A percentile compares a stretch with the other conserved stretches of the same genome.
These are phyloP conservation scores for Alternaria ventricosa DNA, from an alignment of 2,329 filamentous ascomycete species.

Conservation along the genomic window DNA sequence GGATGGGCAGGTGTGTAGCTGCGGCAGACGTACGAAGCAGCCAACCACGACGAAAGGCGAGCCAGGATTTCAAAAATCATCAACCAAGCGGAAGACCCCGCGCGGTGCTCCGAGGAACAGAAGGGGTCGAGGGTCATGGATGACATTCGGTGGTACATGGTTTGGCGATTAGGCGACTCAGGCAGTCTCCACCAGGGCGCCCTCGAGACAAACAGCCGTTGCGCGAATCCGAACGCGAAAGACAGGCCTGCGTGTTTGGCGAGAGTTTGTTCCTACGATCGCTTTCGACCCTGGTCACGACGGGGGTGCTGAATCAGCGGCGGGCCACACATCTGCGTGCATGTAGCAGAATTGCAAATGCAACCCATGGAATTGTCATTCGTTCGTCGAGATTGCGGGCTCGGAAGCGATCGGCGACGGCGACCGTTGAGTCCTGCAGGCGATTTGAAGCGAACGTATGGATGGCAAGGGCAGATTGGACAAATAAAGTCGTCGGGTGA, in stretches of 20 bases:
- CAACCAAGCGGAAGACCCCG: constrained; percentile 14
- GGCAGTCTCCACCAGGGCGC: constrained; percentile 2
- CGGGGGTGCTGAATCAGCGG: constrained; percentile 19
- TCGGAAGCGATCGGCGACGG: constrained; percentile 26
- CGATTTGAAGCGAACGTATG: constrained; percentile 21
- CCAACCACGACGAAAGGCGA: background rate
- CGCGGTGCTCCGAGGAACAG: constrained; percentile 10
- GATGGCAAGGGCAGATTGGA: constrained; percentile 4
- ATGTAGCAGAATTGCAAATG: constrained; percentile 2
- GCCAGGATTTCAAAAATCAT: background rate
- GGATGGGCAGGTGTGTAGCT: constrained; percentile 21
- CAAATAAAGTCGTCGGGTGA: constrained; percentile 19
- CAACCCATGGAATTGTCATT: background rate
- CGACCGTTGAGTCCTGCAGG: constrained; percentile 30
- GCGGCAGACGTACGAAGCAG: constrained; percentile 34
- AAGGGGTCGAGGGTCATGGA: constrained; percentile 3
- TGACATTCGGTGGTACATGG: constrained; percentile 12
- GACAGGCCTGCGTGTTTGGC: constrained; percentile 6
- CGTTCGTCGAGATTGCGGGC: constrained; percentile 6
- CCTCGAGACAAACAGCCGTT: constrained; percentile 9
- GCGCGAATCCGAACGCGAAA: constrained; percentile 23
- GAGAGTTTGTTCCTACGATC: constrained; percentile 15
- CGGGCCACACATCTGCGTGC: background rate
- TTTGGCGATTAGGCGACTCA: constrained; percentile 13
- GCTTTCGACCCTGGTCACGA: constrained; percentile 4